phyloP scores from a whole-genome alignment of 495 filamentous ascomycete species.

The Physcia stellaris region DNA sequence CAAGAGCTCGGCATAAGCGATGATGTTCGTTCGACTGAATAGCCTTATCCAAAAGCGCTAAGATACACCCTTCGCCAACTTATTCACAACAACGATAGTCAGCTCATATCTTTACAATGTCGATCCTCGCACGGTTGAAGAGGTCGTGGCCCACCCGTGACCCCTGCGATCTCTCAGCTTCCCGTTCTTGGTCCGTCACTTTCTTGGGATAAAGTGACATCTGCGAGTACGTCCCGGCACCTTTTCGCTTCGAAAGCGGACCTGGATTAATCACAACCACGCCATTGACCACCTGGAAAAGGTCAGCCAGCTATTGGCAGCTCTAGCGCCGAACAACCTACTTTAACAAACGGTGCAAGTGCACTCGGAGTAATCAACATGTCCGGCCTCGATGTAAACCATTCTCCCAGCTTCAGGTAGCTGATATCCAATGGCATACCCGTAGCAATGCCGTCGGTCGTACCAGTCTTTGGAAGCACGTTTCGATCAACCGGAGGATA shows the following conservation, averaged over 20 bases:
- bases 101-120: conserved; percentile 61
- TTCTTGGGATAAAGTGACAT: conserved; percentile 54
- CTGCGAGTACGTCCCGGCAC: conserved; percentile 66
- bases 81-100: not conserved
- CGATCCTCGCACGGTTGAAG: conserved; percentile 71
- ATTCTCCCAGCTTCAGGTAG: conserved; percentile 81
- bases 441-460: conserved; percentile 41
- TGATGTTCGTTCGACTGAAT: too few species aligned
- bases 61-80: too few species aligned
- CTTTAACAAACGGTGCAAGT: conserved; percentile 76
- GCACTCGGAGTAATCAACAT: conserved; percentile 72
- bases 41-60: too few species aligned
- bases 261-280: conserved; percentile 83
- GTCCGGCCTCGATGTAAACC: conserved; percentile 73
- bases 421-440: conserved; percentile 70
- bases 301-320: conserved; percentile 5
- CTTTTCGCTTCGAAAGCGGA: conserved; percentile 67
- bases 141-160: conserved; percentile 56
- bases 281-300: conserved; percentile 60
- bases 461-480: conserved; percentile 47
- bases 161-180: conserved; percentile 20
- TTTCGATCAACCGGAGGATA: conserved; percentile 63
- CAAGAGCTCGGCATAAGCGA: too few species aligned
- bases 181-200: conserved; percentile 42
- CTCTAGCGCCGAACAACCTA: conserved; percentile 26